Base-by-base conservation (phyloP, 1,284 basidiomycete genomes). In the Sporisorium graminicola region DNA sequence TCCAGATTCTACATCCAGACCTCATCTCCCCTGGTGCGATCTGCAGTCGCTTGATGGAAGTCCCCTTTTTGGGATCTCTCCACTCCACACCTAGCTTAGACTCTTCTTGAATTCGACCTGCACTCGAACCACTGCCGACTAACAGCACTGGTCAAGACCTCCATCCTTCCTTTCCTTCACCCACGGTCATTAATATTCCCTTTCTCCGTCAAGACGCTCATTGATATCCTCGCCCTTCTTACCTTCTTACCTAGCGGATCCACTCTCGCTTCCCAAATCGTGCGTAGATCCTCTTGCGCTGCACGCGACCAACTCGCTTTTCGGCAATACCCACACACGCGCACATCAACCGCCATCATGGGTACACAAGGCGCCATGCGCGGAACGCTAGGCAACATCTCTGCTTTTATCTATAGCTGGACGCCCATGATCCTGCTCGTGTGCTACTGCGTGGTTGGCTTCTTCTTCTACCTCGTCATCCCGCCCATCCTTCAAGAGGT, bases 391-490 rank as follows among this genome's bases (percentile, higher is more conserved):
- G 72, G 62, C 43, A 62, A 46, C 3, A n/a, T 68, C 18, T 80
- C 78, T 22, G 74, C 79, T 26, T 79, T 71, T 44, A 46, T 82
- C 37, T 73, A 71, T 31, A 49, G 67, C 43, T 77, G 78, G 78
- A 81, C 79, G 16, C 79, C 79, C 8, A 50, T 73, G 20, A 74
- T 77, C 44, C 56, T 81, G 9, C 66, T 81, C 7, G 6, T 42
- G 2, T 44, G 49, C 68, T 81, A 80, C 62, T 47, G 20, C 35
- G 60, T 72, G 51, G 42, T 56, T 20, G 58, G 59, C 50, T 72
- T 82, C 62, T 77, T 81, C 70, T 73, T 82, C 66, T 82, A 79
- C 68, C 53, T 77, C 8, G 65, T 74, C 57, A 74, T 79, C 31
- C 77, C 80, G 46, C 57, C 79, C 27, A 58, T 62, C n/a, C 55